A percentile compares a stretch with the other conserved stretches of the same genome.
These are phyloP conservation scores for Citrus mangshanensis DNA, from an alignment of 345 rosid species.

Conservation along the genomic window DNA sequence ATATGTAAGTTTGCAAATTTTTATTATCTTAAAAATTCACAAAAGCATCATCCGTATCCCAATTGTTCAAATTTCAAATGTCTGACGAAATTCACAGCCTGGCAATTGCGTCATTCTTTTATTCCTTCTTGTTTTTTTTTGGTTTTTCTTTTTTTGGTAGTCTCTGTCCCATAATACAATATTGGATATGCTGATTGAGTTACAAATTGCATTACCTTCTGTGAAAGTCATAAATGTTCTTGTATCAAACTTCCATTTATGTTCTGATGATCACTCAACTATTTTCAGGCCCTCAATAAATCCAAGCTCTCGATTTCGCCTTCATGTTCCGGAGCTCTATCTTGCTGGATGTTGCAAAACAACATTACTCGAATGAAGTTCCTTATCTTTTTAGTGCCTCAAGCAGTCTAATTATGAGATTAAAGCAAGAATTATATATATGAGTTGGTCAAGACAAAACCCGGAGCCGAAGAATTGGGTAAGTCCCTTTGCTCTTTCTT, in stretches of 20 bases:
- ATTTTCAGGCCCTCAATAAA: slow-evolving; percentile 30
- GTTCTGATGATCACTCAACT: neutral
- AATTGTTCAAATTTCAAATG: neutral
- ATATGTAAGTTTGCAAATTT: neutral
- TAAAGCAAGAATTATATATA: slow-evolving; percentile 12
- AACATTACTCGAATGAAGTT: slow-evolving; percentile 19
- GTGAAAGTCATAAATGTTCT: neutral
- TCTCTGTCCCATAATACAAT: neutral
- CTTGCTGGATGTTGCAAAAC: neutral
- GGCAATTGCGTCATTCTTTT: neutral
- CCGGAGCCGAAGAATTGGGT: slow-evolving; percentile 23
- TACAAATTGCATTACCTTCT: neutral
- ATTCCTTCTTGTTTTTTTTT: neutral
- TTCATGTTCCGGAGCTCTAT: slow-evolving; percentile 12
- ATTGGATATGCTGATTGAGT: neutral
- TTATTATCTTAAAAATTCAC: neutral
- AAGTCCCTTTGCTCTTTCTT: slow-evolving; percentile 22
- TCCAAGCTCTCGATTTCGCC: slow-evolving; percentile 7
- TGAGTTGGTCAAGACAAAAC: slow-evolving; percentile 16
- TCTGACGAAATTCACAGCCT: neutral
- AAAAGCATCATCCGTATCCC: neutral
- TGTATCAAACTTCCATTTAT: too few relatives aligned
- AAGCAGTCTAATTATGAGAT: slow-evolving; percentile 23
- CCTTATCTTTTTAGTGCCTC: neutral
- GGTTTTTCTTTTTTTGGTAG: neutral